Base-by-base conservation (phyloP, 768 basidiomycete species). In the Dioszegia hungarica region DNA sequence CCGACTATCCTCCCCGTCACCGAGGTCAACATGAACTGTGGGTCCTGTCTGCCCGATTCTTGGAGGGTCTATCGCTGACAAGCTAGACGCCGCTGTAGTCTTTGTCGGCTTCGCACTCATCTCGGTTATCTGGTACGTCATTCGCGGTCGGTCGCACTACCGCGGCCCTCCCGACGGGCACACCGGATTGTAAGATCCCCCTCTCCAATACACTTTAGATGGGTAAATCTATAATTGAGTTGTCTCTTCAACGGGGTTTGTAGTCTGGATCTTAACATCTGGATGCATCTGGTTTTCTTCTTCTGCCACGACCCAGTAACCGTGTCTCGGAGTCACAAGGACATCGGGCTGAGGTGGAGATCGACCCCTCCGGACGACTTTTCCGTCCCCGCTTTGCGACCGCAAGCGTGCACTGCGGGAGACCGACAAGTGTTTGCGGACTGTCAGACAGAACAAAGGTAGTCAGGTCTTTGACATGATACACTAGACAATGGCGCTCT, bases 81-180 rank as follows among this genome's bases (percentile, higher is more conserved):
- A 17, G 9, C 14, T 52, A 85, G 84, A 86, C 56, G 84, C 84
- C 11, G 82, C 83, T 9, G 84, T 83, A 25, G 84, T 85, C 12
- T 85, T 85, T 57, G 81, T 84, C 38, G 84, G 82, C 8, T 85
- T 85, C 56, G 83, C 75, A 1, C 56, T 74, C 10, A 78, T 85
- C 29, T 83, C 83, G 51, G 80, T 79, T 0, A 76, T 78, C 34
- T 86, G 84, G 84, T 86, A 85, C 85, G 73, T 90, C 86, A 55
- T 89, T 84, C 58, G 84, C 86, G 60, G 44, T 31, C 60, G 49
- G 44, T 49, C 46, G 39, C 41, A 64, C 47, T 64, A 57, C 59
- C 40, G 40, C 8, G 63, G 63, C 10, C 63, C 63, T 19, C 63
- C 63, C 29, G 49, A 58, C 28, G 49, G 56, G 11, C 56, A 58